A percentile compares a stretch with the other conserved stretches of the same genome.
These are phyloP conservation scores for Penstemon barbatus DNA, from an alignment of 257 asterid genomes.

Conservation along the genomic window DNA sequence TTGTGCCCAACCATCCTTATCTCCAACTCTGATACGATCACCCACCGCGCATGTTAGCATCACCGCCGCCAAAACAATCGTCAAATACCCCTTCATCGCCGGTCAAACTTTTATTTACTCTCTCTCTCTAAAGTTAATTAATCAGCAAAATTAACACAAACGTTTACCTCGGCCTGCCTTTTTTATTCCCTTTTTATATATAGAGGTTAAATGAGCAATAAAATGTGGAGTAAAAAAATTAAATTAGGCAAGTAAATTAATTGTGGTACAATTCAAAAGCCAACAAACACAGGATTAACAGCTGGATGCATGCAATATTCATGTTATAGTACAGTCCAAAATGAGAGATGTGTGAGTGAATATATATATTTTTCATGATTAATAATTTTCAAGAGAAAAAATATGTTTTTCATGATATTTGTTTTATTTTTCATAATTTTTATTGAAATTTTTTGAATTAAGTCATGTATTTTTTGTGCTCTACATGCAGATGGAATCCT, in stretches of 20 bases:
- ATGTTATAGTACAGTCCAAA: conserved; percentile 27
- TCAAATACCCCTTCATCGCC: conserved; percentile 17
- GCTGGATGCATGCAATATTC: conserved; percentile 9
- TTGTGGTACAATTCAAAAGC: conserved; percentile 5
- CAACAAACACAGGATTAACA: neutral
- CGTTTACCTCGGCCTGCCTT: neutral
- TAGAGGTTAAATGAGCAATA: neutral
- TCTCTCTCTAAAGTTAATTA: neutral
- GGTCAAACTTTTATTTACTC: neutral
- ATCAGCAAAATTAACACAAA: neutral
- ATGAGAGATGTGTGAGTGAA: conserved; percentile 15
- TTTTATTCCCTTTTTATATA: neutral
- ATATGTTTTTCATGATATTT: no score
- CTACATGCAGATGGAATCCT: no score
- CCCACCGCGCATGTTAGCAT: conserved; percentile 34
- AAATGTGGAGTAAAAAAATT: conserved; percentile 10
- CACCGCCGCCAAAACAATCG: conserved; percentile 31
- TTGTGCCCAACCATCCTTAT: conserved; percentile 42
- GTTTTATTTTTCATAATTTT: no score
- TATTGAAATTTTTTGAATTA: no score
- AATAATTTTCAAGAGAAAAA: neutral
- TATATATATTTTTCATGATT: conserved; percentile 27
- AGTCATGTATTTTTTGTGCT: no score
- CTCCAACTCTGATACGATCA: conserved; percentile 47
- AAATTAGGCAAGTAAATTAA: conserved; percentile 13